These are phyloP conservation scores for Polyplosphaeria fusca DNA, from an alignment of 495 filamentous ascomycete species.

Conservation along the genomic window DNA sequence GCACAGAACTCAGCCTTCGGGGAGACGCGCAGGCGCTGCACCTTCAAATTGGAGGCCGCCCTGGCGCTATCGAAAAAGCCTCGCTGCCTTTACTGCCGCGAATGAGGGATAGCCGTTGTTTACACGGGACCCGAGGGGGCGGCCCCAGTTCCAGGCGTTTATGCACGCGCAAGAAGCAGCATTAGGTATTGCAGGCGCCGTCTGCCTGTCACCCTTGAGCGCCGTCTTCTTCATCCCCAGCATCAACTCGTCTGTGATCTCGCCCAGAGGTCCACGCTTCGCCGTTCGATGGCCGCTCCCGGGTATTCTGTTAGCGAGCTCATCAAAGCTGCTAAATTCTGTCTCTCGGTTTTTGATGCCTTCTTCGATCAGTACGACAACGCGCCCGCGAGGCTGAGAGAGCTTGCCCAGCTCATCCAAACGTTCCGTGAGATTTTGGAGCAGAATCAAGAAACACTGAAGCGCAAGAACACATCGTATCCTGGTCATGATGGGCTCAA, in stretches of 20 bases:
- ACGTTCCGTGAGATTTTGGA: slow-evolving; percentile 4
- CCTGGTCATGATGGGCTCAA: slow-evolving; percentile 8
- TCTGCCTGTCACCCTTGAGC: too few species aligned
- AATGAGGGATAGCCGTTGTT: neutral
- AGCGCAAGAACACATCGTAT: neutral
- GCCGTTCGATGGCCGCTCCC: too few species aligned
- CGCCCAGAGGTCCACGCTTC: too few species aligned
- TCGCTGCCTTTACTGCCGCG: neutral
- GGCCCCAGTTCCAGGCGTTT: neutral
- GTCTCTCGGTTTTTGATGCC: slow-evolving; percentile 5
- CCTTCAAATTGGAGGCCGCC: neutral
- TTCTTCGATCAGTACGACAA: slow-evolving; percentile 24
- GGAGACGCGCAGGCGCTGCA: neutral
- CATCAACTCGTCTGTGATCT: too few species aligned
- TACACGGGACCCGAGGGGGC: neutral
- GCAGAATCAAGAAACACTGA: slow-evolving; percentile 6
- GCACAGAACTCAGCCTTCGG: slow-evolving; percentile 1
- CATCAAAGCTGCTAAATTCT: slow-evolving; percentile 1
- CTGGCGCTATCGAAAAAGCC: neutral
- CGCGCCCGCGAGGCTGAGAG: slow-evolving; percentile 15
- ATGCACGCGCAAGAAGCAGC: too few species aligned
- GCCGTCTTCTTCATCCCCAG: too few species aligned
- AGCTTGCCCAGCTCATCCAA: slow-evolving; percentile 5
- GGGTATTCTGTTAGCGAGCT: too few species aligned
- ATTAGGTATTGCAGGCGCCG: too few species aligned